phyloP scores from a whole-genome alignment of 345 rosid species.

The Zanthoxylum bungeanum region DNA sequence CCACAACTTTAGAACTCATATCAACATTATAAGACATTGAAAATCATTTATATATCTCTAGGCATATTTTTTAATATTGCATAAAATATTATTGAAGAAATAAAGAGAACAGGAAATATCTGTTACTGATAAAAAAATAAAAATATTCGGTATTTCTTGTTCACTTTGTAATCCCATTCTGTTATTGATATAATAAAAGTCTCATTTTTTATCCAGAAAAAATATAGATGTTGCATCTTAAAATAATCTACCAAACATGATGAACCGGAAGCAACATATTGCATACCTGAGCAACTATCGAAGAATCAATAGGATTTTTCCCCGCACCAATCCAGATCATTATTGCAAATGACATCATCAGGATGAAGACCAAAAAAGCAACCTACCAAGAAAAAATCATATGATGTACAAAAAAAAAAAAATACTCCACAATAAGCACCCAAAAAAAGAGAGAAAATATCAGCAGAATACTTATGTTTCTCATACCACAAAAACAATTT shows the following conservation, averaged over 20 bases:
- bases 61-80: too few species aligned
- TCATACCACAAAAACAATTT: slow-evolving; percentile 51
- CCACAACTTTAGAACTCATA: not conserved
- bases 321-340: slow-evolving; percentile 59
- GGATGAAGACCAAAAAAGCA: slow-evolving; percentile 37
- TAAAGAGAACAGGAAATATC: too few species aligned
- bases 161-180: too few species aligned
- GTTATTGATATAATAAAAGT: too few species aligned
- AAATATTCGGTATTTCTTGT: too few species aligned
- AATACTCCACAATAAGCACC: not conserved
- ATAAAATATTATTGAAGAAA: too few species aligned
- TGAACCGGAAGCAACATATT: not conserved
- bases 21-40: not conserved
- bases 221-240: not conserved
- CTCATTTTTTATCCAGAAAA: too few species aligned
- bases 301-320: slow-evolving; percentile 43
- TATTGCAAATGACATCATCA: slow-evolving; percentile 46
- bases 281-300: too few species aligned
- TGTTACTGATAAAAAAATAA: too few species aligned
- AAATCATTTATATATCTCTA: too few species aligned
- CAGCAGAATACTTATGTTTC: not conserved
- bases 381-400: slow-evolving; percentile 27
- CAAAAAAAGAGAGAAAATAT: not conserved
- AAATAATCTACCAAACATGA: not conserved
- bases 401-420: not conserved